Percentiles rank a stretch among this genome's conserved stretches.
phyloP scores from a whole-genome alignment of 768 basidiomycete species.

The Lentinula guzmanii region DNA sequence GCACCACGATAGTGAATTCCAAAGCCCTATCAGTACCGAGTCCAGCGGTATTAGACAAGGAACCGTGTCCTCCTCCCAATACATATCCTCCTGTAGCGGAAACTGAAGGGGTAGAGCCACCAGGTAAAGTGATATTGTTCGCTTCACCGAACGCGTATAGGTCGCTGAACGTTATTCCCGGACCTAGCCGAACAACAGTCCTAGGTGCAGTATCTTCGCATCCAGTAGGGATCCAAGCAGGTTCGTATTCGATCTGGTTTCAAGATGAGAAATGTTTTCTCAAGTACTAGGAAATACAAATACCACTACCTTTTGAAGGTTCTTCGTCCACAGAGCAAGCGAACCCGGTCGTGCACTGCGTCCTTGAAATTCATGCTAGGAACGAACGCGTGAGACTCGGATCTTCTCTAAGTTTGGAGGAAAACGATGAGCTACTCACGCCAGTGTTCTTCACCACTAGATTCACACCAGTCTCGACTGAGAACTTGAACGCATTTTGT shows the following conservation, averaged over 20 bases:
- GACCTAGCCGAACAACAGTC: not conserved
- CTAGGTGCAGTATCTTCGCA: not conserved
- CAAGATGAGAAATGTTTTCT: no score
- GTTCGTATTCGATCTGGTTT: conserved; percentile 7
- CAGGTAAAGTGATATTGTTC: conserved; percentile 17
- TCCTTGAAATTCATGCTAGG: conserved; percentile 21
- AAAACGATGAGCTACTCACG: conserved; percentile 6
- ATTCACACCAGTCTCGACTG: conserved; percentile 12
- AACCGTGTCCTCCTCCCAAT: conserved; percentile 3
- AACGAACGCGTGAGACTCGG: no score
- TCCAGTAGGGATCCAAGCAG: conserved; percentile 10
- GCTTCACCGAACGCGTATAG: conserved; percentile 17
- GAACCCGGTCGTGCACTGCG: conserved; percentile 15
- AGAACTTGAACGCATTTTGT: conserved; percentile 17
- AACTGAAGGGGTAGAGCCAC: conserved; percentile 11
- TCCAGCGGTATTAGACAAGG: not conserved
- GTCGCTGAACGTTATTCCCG: conserved; percentile 13
- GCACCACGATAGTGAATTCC: conserved; percentile 37
- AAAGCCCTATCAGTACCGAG: conserved; percentile 12
- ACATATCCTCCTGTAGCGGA: conserved; percentile 10
- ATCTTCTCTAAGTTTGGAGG: no score
- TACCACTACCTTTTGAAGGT: not conserved
- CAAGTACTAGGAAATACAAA: not conserved
- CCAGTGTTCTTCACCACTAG: conserved; percentile 21
- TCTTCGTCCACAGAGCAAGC: conserved; percentile 15